A percentile compares a stretch with the other conserved stretches of the same genome.
phyloP scores from a whole-genome alignment of 441 rosid species.

The Heliophila coronopifolia region DNA sequence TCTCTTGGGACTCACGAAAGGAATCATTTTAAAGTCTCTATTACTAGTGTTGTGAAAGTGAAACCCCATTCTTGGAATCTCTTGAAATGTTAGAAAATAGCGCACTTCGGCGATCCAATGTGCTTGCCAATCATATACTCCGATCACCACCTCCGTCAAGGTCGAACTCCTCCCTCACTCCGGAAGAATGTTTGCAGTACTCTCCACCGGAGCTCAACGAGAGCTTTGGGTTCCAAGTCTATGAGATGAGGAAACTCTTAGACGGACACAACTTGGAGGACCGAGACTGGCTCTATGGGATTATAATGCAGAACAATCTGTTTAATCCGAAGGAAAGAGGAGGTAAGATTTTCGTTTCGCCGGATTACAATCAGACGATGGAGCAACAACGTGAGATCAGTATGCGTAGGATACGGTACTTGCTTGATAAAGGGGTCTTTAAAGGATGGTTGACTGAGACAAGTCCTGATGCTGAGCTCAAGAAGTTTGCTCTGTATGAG shows the following conservation, averaged over 20 bases:
- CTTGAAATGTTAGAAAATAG: constrained; percentile 27
- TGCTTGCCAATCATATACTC: constrained; percentile 48
- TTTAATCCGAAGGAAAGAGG: constrained; percentile 57
- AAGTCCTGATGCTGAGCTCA: constrained; percentile 49
- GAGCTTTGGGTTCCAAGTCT: constrained; percentile 37
- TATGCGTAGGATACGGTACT: constrained; percentile 42
- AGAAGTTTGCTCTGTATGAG: constrained; percentile 50
- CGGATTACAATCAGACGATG: constrained; percentile 74
- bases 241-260: constrained; percentile 52
- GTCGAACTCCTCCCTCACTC: constrained; percentile 11
- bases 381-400: constrained; percentile 81
- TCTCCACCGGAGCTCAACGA: constrained; percentile 61
- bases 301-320: constrained; percentile 55
- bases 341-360: constrained; percentile 49
- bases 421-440: constrained; percentile 55
- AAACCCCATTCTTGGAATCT: constrained; percentile 25
- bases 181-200: constrained; percentile 42
- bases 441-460: constrained; percentile 57
- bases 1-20: background rate
- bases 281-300: constrained; percentile 60
- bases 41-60: background rate
- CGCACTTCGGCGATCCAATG: constrained; percentile 36
- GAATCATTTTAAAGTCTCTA: background rate
- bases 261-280: constrained; percentile 60
- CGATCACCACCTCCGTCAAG: constrained; percentile 20